Evolutionary conservation across 352 stramenopile species (phyloP).

Genomic region (Nothophytophthora sp.): DNA sequence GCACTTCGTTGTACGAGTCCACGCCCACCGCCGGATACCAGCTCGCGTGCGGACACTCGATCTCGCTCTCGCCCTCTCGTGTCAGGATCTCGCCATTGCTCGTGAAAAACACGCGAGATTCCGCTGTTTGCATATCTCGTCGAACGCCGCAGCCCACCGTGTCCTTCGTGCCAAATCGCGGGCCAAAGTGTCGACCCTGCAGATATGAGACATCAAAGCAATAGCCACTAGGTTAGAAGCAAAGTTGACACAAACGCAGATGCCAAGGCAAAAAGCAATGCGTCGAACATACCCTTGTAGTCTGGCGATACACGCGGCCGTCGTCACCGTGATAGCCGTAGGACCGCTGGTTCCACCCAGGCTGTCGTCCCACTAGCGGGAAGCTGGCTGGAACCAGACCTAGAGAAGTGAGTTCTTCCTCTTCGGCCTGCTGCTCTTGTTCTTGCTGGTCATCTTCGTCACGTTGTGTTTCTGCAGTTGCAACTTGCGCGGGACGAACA

Average conservation of each 20-base stretch:
- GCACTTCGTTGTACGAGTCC: constrained; percentile 74
- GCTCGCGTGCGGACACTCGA: constrained; percentile 42
- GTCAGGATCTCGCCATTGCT: constrained; percentile 46
- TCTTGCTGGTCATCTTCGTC: neutral
- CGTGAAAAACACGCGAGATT: constrained; percentile 71
- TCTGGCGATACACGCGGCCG: constrained; percentile 62
- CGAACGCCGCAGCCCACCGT: constrained; percentile 75
- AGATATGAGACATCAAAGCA: neutral
- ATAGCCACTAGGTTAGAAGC: neutral
- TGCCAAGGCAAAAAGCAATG: neutral
- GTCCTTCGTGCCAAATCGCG: constrained; percentile 61
- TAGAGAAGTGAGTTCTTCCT: constrained; percentile 53
- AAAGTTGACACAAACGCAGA: neutral
- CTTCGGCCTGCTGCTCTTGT: constrained; percentile 1
- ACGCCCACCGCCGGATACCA: constrained; percentile 85
- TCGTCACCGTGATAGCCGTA: constrained; percentile 85
- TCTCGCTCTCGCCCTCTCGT: constrained; percentile 27
- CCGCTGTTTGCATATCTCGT: constrained; percentile 31
- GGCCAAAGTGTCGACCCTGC: constrained; percentile 59
- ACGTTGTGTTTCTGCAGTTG: neutral
- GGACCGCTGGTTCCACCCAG: constrained; percentile 68
- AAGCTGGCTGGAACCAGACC: constrained; percentile 55
- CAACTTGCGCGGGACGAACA: neutral
- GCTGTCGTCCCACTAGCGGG: constrained; percentile 58
- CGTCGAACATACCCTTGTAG: constrained; percentile 33